These are phyloP conservation scores for Agastache rugosa DNA, from an alignment of 257 asterid species.

Conservation along the genomic window DNA sequence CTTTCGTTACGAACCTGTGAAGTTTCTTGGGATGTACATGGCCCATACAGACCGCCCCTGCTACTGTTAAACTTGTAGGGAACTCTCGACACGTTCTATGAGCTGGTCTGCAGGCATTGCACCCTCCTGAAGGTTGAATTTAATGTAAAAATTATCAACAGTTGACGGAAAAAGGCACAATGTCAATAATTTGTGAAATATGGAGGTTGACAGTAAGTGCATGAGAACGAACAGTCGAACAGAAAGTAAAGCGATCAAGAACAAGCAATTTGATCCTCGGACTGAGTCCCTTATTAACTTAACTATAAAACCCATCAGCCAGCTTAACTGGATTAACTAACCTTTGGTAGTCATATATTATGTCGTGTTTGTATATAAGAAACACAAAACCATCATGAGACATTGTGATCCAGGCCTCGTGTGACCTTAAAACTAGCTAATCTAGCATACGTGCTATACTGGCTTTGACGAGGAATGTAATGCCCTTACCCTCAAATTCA, in stretches of 20 bases:
- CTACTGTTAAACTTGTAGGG: conserved; percentile 51
- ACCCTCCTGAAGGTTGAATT: conserved; percentile 62
- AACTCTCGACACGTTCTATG: conserved; percentile 60
- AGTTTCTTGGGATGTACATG: conserved; percentile 12
- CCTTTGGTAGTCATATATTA: neutral
- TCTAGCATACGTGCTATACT: no score
- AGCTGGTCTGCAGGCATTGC: conserved; percentile 67
- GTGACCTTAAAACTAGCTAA: no score
- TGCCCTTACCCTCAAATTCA: neutral
- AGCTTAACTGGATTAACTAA: conserved; percentile 1
- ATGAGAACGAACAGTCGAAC: neutral
- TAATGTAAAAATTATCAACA: neutral
- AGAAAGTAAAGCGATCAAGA: neutral
- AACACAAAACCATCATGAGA: neutral
- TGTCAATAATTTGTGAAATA: neutral
- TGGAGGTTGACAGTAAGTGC: neutral
- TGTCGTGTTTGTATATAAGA: neutral
- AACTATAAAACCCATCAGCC: conserved; percentile 8
- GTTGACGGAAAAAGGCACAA: neutral
- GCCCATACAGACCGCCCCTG: conserved; percentile 9
- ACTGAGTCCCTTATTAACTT: neutral
- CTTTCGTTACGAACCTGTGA: neutral
- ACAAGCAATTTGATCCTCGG: neutral
- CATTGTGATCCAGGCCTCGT: neutral
- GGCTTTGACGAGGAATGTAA: neutral